Evolutionary conservation across 108 stramenopile species (phyloP).

Genomic region (Asterionellopsis glacialis): DNA sequence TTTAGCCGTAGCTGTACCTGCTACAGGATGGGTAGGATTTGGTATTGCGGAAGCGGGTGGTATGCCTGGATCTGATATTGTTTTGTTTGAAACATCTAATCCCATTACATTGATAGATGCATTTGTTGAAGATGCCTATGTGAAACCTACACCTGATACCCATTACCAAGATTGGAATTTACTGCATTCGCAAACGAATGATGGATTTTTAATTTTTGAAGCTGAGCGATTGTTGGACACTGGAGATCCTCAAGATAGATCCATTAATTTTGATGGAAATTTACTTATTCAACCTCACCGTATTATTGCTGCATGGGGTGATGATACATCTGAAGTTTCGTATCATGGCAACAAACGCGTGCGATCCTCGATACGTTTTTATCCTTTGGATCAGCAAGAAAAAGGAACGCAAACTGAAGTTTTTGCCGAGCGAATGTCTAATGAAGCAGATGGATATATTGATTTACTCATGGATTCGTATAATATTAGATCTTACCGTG

Average conservation of each 20-base stretch:
- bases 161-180: constrained; percentile 37
- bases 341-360: constrained; percentile 46
- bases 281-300: constrained; percentile 16
- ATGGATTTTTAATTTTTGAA: constrained; percentile 48
- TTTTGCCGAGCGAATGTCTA: constrained; percentile 18
- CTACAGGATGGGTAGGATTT: constrained; percentile 45
- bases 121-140: constrained; percentile 3
- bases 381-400: constrained; percentile 7
- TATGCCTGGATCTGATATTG: constrained; percentile 43
- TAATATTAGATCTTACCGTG: constrained; percentile 20
- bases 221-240: constrained; percentile 33
- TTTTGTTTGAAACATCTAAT: constrained; percentile 8
- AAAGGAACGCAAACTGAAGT: constrained; percentile 6
- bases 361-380: constrained; percentile 32
- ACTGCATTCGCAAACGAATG: constrained; percentile 1
- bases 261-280: constrained; percentile 25
- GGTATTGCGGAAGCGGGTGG: constrained; percentile 33
- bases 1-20: constrained; percentile 29
- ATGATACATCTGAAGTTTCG: constrained; percentile 7
- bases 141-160: constrained; percentile 2
- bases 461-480: constrained; percentile 15
- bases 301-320: constrained; percentile 65
- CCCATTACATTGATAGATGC: constrained; percentile 29
- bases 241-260: constrained; percentile 37
- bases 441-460: constrained; percentile 33